phyloP scores from a whole-genome alignment of 1,139 yeast species.

The Kurtzmaniella natalensis region DNA sequence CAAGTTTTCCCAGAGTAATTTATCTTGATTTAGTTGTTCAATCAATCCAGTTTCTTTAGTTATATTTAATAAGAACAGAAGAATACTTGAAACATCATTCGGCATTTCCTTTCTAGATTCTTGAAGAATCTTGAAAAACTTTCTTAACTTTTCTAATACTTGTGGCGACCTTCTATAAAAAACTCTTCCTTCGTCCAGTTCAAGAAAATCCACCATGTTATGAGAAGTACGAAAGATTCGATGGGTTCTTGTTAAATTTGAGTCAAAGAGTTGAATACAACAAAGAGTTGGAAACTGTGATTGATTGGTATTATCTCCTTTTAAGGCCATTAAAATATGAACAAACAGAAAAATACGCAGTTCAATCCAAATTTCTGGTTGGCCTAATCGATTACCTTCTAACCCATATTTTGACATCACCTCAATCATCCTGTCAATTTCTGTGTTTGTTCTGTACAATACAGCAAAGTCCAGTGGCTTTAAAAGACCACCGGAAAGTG shows the following conservation, averaged over 20 bases:
- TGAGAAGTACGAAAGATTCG: slow-evolving; percentile 1
- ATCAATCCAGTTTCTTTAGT: slow-evolving; percentile 3
- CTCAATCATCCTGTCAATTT: slow-evolving; percentile 40
- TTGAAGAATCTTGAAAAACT: slow-evolving; percentile 12
- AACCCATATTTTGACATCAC: slow-evolving; percentile 38
- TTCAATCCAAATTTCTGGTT: slow-evolving; percentile 51
- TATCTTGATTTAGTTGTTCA: slow-evolving; percentile 6
- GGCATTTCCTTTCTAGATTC: slow-evolving; percentile 12
- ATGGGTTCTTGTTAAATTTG: neutral
- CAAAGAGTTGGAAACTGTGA: slow-evolving; percentile 32
- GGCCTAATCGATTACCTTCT: slow-evolving; percentile 39
- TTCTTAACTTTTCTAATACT: neutral
- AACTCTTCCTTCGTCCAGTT: neutral
- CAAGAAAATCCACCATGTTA: slow-evolving; percentile 15
- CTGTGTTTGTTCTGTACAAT: slow-evolving; percentile 51
- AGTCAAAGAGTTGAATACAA: slow-evolving; percentile 24
- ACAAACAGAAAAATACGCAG: slow-evolving; percentile 47
- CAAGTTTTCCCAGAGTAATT: slow-evolving; percentile 16
- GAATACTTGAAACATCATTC: slow-evolving; percentile 2
- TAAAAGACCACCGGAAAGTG: slow-evolving; percentile 42
- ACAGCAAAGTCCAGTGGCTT: slow-evolving; percentile 52
- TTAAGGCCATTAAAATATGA: slow-evolving; percentile 43
- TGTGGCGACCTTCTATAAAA: slow-evolving; percentile 2
- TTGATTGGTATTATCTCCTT: slow-evolving; percentile 18
- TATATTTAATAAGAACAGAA: slow-evolving; percentile 4